Conservation (phyloP, 1,139 yeast species). For the Yamadazyma siamensis region DNA sequence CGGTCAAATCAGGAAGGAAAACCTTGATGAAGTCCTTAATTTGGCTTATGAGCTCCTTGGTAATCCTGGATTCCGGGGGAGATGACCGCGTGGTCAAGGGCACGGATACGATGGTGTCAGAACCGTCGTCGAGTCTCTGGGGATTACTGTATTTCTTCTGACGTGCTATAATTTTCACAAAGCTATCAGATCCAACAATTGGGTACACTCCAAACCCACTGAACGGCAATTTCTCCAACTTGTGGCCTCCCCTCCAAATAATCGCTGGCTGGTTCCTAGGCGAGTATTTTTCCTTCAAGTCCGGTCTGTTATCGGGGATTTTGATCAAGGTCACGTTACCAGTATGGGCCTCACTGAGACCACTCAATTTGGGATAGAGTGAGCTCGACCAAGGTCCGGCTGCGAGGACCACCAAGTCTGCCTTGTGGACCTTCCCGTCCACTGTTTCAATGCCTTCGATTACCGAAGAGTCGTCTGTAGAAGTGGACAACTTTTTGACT, state of each 20-base stretch:
- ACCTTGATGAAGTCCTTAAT: slow-evolving; percentile 7
- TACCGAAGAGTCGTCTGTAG: slow-evolving; percentile 9
- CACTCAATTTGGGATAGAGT: slow-evolving; percentile 27
- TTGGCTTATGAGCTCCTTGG: slow-evolving; percentile 6
- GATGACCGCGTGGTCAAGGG: slow-evolving; percentile 7
- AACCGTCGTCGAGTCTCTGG: slow-evolving; percentile 1
- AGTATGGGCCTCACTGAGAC: slow-evolving; percentile 30
- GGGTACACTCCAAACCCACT: too few species aligned
- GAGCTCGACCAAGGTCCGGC: slow-evolving; percentile 42
- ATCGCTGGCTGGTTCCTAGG: slow-evolving; percentile 5
- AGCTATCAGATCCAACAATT: too few species aligned
- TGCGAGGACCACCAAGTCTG: slow-evolving; percentile 31
- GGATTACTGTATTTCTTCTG: slow-evolving; percentile 4
- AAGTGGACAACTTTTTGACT: too few species aligned
- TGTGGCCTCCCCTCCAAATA: slow-evolving; percentile 7
- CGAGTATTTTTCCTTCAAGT: slow-evolving; percentile 6
- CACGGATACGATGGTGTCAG: slow-evolving; percentile 6
- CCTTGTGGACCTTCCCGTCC: slow-evolving; percentile 23
- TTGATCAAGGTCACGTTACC: slow-evolving; percentile 23
- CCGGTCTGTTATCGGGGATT: slow-evolving; percentile 8
- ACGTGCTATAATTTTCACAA: too few species aligned
- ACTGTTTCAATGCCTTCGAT: slow-evolving; percentile 26
- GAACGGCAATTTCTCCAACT: too few species aligned
- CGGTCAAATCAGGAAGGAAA: slow-evolving; percentile 10
- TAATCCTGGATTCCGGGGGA: slow-evolving; percentile 6